Percentiles rank a stretch among this genome's conserved stretches.
Conservation (phyloP, 129 eudicot species). For the Escallonia rubra region DNA sequence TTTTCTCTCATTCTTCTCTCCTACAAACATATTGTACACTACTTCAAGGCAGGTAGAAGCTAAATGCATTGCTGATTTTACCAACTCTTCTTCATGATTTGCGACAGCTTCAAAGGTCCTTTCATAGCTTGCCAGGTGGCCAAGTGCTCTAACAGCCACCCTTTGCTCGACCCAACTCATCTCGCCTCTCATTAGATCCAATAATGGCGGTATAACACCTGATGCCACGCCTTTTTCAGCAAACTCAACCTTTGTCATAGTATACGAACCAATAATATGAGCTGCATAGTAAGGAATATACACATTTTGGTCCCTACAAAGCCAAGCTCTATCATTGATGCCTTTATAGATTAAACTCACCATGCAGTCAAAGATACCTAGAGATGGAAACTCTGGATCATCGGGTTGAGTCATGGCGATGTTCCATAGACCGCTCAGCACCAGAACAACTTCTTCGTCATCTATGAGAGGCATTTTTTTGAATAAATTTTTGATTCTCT, state of each 20-base stretch:
- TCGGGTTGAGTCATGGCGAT: conserved; percentile 77
- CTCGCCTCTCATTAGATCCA: conserved; percentile 74
- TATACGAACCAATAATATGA: conserved; percentile 83
- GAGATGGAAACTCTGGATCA: conserved; percentile 66
- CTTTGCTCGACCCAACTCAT: conserved; percentile 91
- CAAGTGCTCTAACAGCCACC: conserved; percentile 89
- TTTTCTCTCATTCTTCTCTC: conserved; percentile 25
- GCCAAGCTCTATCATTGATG: conserved; percentile 54
- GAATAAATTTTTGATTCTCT: conserved; percentile 43
- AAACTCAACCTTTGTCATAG: conserved; percentile 57
- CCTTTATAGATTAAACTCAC: conserved; percentile 44
- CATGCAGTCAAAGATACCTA: conserved; percentile 84
- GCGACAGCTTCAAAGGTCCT: conserved; percentile 45
- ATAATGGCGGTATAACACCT: conserved; percentile 58
- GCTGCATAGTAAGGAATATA: conserved; percentile 84
- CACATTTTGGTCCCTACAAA: conserved; percentile 58
- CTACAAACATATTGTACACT: conserved; percentile 56
- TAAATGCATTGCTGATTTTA: conserved; percentile 49
- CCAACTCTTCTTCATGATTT: conserved; percentile 59
- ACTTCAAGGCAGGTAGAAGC: conserved; percentile 50
- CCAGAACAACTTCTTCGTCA: conserved; percentile 60
- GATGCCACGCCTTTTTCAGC: conserved; percentile 57
- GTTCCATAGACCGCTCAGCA: conserved; percentile 67
- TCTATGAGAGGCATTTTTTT: conserved; percentile 34
- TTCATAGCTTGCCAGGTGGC: conserved; percentile 84